Evolutionary conservation across 106 monocot species (phyloP).

Genomic region (Iris macrosiphon): DNA sequence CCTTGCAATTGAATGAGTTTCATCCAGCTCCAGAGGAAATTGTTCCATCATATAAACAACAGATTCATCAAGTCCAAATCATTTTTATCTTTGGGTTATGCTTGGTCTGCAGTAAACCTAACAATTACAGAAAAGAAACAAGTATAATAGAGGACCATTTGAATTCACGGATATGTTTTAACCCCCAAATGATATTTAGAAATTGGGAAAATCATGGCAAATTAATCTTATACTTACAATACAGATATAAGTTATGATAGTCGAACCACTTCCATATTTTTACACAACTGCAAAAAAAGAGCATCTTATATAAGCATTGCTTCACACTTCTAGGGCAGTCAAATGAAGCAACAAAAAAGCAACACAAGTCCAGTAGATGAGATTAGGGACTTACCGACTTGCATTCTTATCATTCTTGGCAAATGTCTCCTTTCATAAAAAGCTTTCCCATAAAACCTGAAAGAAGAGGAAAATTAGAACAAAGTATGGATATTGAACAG

Average conservation of each 20-base stretch:
- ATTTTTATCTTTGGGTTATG: no score
- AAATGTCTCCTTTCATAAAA: no score
- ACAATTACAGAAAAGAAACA: no score
- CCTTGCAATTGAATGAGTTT: constrained; percentile 16
- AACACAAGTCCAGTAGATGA: background rate
- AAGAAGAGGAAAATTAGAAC: no score
- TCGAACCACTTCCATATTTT: constrained; percentile 99
- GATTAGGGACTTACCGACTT: constrained; percentile 52
- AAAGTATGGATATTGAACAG: no score
- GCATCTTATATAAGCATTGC: constrained; percentile 21
- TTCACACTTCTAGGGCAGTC: constrained; percentile 13
- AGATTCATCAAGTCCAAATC: no score
- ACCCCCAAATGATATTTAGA: constrained; percentile 26
- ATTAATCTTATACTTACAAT: constrained; percentile 90
- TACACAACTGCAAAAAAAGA: constrained; percentile 98
- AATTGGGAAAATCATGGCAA: constrained; percentile 39
- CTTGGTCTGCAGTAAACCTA: no score
- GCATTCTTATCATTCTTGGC: constrained; percentile 45
- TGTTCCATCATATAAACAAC: no score
- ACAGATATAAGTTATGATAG: constrained; percentile 99
- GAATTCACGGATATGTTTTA: constrained; percentile 43
- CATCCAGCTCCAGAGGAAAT: constrained; percentile 26
- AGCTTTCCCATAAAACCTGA: no score
- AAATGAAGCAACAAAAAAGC: background rate
- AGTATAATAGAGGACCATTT: no score